These are phyloP conservation scores for Candida gorgasii DNA, from an alignment of 805 yeast genomes.

Conservation along the genomic window DNA sequence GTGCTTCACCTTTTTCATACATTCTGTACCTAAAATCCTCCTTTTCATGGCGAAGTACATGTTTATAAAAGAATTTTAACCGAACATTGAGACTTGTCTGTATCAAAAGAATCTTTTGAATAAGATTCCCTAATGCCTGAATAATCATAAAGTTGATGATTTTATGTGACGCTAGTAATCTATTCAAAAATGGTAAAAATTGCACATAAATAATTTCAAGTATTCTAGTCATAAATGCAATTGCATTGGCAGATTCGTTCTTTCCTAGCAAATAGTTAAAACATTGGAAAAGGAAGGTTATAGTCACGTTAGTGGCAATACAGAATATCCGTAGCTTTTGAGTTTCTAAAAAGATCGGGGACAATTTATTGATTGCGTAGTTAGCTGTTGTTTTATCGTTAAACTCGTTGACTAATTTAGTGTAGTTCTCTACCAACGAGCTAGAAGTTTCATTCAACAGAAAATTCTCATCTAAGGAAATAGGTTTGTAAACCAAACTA, in stretches of 20 bases:
- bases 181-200: slow-evolving; percentile 15
- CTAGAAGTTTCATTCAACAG: background rate
- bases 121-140: slow-evolving; percentile 30
- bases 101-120: slow-evolving; percentile 38
- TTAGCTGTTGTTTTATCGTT: background rate
- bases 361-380: background rate
- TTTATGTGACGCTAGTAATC: background rate
- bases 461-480: background rate
- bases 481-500: background rate
- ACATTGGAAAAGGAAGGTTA: slow-evolving; percentile 26
- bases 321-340: slow-evolving; percentile 1
- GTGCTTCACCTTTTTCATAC: slow-evolving; percentile 8
- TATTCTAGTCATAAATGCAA: slow-evolving; percentile 32
- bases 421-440: background rate
- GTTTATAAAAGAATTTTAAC: slow-evolving; percentile 13
- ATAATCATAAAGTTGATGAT: slow-evolving; percentile 34
- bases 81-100: slow-evolving; percentile 14
- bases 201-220: slow-evolving; percentile 23
- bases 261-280: slow-evolving; percentile 38
- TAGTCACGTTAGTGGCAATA: background rate
- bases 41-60: background rate
- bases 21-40: background rate
- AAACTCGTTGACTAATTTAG: background rate
- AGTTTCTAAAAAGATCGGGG: slow-evolving; percentile 1
- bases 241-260: slow-evolving; percentile 29